Conservation (phyloP, 2,329 filamentous ascomycete genomes). For the Dactylellina sp. region DNA sequence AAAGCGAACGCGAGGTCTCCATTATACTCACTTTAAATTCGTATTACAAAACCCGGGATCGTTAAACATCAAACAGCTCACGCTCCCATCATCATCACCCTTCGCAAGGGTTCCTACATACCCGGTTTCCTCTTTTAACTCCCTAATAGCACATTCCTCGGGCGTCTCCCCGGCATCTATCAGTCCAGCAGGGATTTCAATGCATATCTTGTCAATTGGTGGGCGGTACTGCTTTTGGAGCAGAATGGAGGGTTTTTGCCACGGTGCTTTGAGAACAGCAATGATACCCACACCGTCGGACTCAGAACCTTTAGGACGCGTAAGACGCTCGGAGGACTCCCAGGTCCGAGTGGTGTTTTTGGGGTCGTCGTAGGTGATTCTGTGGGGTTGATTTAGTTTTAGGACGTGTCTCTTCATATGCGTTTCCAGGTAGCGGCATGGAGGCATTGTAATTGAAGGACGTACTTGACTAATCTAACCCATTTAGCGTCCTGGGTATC, state of each 20-base stretch:
- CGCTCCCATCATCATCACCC: conserved; percentile 57
- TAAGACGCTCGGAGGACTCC: conserved; percentile 79
- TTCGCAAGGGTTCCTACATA: conserved; percentile 69
- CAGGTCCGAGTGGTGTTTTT: conserved; percentile 72
- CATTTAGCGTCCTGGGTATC: conserved; percentile 68
- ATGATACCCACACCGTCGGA: conserved; percentile 81
- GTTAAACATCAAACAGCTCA: conserved; percentile 62
- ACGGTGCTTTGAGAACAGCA: conserved; percentile 72
- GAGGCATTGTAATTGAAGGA: conserved; percentile 22
- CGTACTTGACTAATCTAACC: conserved; percentile 72
- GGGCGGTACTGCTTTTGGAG: conserved; percentile 77
- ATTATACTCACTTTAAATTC: conserved; percentile 56
- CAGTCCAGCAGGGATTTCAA: conserved; percentile 75
- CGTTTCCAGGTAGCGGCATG: no score
- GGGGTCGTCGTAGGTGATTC: conserved; percentile 74
- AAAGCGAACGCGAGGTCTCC: background rate
- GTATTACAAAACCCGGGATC: conserved; percentile 59
- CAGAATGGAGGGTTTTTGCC: conserved; percentile 66
- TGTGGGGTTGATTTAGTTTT: conserved; percentile 13
- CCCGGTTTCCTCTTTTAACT: conserved; percentile 76
- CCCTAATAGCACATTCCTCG: conserved; percentile 73
- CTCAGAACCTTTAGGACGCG: conserved; percentile 71
- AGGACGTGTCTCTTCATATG: no score
- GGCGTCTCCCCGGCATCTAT: conserved; percentile 73
- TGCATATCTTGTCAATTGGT: conserved; percentile 71